A percentile compares a stretch with the other conserved stretches of the same genome.
phyloP scores from a whole-genome alignment of 2,329 filamentous ascomycete species.

The Mariannaea elegans region DNA sequence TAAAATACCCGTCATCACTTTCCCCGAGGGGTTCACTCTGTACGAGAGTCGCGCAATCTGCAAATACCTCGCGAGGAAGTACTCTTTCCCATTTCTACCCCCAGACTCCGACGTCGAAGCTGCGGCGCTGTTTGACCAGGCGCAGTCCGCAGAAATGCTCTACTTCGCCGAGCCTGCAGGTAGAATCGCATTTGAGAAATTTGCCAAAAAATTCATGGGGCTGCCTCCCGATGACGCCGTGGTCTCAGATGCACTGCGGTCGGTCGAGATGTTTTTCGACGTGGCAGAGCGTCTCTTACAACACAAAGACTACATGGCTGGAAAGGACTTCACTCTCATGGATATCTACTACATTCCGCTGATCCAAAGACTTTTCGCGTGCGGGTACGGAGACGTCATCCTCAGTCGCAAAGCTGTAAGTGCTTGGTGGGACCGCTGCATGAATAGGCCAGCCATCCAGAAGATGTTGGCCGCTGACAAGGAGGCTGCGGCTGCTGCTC shows the following conservation, averaged over 20 bases:
- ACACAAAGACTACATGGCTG: constrained; percentile 55
- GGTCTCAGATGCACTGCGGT: constrained; percentile 48
- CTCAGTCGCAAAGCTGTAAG: constrained; percentile 46
- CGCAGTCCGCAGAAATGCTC: constrained; percentile 49
- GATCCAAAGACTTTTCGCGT: constrained; percentile 52
- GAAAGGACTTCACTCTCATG: constrained; percentile 51
- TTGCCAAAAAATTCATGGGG: constrained; percentile 54
- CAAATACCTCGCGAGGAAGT: constrained; percentile 56
- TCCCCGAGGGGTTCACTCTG: constrained; percentile 52
- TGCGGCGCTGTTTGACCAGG: constrained; percentile 54
- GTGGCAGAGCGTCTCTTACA: constrained; percentile 51
- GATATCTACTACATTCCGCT: constrained; percentile 60
- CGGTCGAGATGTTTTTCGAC: constrained; percentile 54
- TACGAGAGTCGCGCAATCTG: constrained; percentile 58
- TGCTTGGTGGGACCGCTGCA: constrained; percentile 53
- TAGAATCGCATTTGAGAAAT: constrained; percentile 55
- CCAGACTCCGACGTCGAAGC: constrained; percentile 49
- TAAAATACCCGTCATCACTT: constrained; percentile 51
- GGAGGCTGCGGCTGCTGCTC: constrained; percentile 26
- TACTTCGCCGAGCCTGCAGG: constrained; percentile 56
- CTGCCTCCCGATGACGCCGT: constrained; percentile 51
- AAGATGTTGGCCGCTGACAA: constrained; percentile 42
- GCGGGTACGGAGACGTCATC: constrained; percentile 50
- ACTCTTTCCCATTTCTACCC: constrained; percentile 55
- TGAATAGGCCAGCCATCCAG: constrained; percentile 49